Percentiles rank a stretch among this genome's conserved stretches.
Conservation (phyloP, 176 grass and related monocot species). For the Oryza meyeriana region DNA sequence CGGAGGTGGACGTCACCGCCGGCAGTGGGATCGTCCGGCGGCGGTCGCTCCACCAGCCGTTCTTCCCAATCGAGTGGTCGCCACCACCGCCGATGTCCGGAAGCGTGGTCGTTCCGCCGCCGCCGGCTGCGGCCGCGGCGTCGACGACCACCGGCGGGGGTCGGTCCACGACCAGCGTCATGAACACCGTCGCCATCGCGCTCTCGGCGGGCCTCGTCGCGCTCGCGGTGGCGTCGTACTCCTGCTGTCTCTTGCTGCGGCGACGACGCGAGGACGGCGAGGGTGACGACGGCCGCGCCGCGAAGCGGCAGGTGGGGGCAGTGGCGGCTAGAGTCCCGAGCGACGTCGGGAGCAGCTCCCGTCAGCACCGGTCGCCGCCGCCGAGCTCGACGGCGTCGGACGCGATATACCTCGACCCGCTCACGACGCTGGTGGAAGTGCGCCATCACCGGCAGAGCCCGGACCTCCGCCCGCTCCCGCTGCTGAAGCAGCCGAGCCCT, state of each 20-base stretch:
- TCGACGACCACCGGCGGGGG: neutral
- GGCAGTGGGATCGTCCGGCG: neutral
- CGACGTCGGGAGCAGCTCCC: constrained; percentile 43
- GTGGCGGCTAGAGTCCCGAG: constrained; percentile 14
- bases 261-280: constrained; percentile 21
- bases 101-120: neutral
- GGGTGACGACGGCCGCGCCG: neutral
- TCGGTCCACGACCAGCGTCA: constrained; percentile 24
- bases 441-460: constrained; percentile 44
- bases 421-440: constrained; percentile 42
- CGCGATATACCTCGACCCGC: constrained; percentile 43
- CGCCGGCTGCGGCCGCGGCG: neutral
- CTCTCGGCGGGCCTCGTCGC: constrained; percentile 41
- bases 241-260: constrained; percentile 48
- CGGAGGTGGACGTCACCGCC: neutral
- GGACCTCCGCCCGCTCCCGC: constrained; percentile 53
- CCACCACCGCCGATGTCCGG: constrained; percentile 37
- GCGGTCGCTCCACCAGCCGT: constrained; percentile 58
- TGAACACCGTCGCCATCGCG: constrained; percentile 54
- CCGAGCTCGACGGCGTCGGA: constrained; percentile 50
- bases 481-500: constrained; percentile 46
- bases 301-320: constrained; percentile 1
- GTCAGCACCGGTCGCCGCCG: constrained; percentile 38
- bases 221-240: constrained; percentile 34
- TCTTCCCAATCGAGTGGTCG: constrained; percentile 48